These are phyloP conservation scores for Pestalotiopsis sp. DNA, from an alignment of 2,329 filamentous ascomycete genomes.

Conservation along the genomic window DNA sequence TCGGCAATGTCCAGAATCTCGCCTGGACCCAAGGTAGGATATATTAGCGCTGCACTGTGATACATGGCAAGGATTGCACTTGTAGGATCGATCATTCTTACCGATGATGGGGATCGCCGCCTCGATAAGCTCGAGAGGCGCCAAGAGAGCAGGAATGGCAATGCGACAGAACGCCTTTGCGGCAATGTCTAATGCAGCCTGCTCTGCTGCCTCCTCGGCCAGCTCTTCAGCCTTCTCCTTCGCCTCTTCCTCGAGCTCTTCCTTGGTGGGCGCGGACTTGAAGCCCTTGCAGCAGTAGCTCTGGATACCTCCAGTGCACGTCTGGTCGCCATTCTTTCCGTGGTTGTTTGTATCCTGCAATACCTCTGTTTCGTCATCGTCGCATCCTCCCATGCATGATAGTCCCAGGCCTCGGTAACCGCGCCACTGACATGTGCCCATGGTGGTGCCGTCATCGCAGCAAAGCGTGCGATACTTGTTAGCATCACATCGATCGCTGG, in stretches of 20 bases:
- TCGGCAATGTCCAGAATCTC: slow-evolving; percentile 13
- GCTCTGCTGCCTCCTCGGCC: slow-evolving; percentile 27
- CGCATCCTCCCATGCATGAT: slow-evolving; percentile 31
- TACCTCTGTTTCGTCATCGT: slow-evolving; percentile 31
- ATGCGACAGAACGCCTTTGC: slow-evolving; percentile 37
- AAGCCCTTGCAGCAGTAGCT: slow-evolving; percentile 35
- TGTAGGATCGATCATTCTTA: background rate
- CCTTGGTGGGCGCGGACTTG: slow-evolving; percentile 24
- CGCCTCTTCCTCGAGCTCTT: slow-evolving; percentile 23
- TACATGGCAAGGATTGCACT: background rate
- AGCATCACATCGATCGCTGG: slow-evolving; percentile 26
- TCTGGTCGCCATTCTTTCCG: slow-evolving; percentile 30
- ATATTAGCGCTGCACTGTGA: slow-evolving; percentile 15
- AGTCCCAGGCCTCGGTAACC: slow-evolving; percentile 31
- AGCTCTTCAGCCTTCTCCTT: slow-evolving; percentile 26
- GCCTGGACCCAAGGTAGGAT: slow-evolving; percentile 21
- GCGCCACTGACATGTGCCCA: slow-evolving; percentile 33
- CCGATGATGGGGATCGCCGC: slow-evolving; percentile 26
- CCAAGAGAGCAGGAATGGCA: slow-evolving; percentile 31
- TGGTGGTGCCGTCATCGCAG: slow-evolving; percentile 24
- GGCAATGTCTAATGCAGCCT: slow-evolving; percentile 34
- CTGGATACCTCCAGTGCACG: slow-evolving; percentile 32
- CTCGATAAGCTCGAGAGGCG: slow-evolving; percentile 24
- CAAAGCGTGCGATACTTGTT: slow-evolving; percentile 29
- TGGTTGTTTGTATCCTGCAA: slow-evolving; percentile 31